Percentiles rank a stretch among this genome's conserved stretches.
Evolutionary conservation across 2,329 filamentous ascomycete species (phyloP).

Genomic region (Cercospora zeae-maydis): DNA sequence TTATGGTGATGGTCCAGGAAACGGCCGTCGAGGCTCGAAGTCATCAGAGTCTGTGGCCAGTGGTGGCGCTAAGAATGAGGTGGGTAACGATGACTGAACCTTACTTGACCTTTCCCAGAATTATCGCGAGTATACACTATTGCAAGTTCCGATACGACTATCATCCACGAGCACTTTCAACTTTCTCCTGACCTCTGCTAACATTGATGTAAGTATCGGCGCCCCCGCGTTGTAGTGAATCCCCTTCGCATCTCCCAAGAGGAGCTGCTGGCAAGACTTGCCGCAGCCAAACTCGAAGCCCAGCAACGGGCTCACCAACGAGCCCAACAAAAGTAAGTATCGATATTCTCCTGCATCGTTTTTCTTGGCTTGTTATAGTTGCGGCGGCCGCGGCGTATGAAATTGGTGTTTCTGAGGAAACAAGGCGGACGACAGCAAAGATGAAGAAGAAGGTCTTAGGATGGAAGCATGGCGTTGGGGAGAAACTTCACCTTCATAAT

Average conservation of each 20-base stretch:
- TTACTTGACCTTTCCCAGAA: background rate
- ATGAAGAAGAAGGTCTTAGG: background rate
- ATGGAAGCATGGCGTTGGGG: background rate
- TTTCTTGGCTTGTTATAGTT: background rate
- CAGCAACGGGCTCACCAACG: background rate
- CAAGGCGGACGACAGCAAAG: background rate
- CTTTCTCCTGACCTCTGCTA: constrained; percentile 1
- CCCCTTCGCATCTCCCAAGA: constrained; percentile 16
- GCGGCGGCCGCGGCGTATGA: background rate
- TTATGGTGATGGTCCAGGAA: constrained; percentile 8
- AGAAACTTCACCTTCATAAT: background rate
- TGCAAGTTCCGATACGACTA: constrained; percentile 2
- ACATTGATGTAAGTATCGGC: constrained; percentile 1
- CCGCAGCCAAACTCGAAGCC: constrained; percentile 10
- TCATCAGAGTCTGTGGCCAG: constrained; percentile 3
- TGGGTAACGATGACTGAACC: constrained; percentile 13
- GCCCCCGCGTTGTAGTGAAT: background rate
- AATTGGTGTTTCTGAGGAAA: background rate
- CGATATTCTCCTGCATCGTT: background rate
- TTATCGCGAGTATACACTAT: constrained; percentile 1
- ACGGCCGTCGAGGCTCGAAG: constrained; percentile 7
- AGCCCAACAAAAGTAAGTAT: background rate
- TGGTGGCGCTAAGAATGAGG: constrained; percentile 14
- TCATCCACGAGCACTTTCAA: background rate
- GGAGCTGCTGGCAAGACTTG: constrained; percentile 12